A percentile compares a stretch with the other conserved stretches of the same genome.
Evolutionary conservation across 345 rosid genomes (phyloP).

Genomic region (Pseudoturritis turrita): DNA sequence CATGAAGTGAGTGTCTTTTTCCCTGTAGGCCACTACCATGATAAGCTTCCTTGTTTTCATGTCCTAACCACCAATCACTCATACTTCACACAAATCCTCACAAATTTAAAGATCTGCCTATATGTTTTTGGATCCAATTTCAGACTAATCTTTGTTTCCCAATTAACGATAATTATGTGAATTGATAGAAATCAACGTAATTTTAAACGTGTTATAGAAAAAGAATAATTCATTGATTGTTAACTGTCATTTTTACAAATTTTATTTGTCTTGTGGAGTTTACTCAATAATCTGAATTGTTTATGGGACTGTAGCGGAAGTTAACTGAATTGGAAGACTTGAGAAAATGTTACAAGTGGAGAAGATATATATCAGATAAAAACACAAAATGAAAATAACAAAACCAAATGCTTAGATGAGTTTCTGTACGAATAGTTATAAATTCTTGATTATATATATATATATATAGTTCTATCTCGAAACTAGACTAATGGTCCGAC

Average conservation of each 20-base stretch:
- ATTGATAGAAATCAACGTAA: neutral
- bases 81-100: conserved; percentile 1
- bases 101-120: neutral
- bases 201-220: neutral
- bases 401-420: neutral
- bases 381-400: neutral
- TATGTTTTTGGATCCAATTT: neutral
- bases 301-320: neutral
- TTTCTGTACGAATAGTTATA: neutral
- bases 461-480: neutral
- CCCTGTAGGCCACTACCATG: conserved; percentile 14
- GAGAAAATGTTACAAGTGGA: neutral
- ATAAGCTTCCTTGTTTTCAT: conserved; percentile 28
- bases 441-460: neutral
- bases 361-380: neutral
- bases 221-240: neutral
- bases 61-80: conserved; percentile 29
- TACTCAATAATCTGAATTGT: too few species aligned
- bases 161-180: neutral
- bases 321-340: neutral
- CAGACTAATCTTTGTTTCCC: neutral
- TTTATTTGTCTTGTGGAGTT: too few species aligned
- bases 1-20: conserved; percentile 9
- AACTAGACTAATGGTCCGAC: neutral
- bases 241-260: neutral